Percentiles rank a stretch among this genome's conserved stretches.
Evolutionary conservation across 495 filamentous ascomycete genomes (phyloP).

Genomic region (Aspergillus asperescens): DNA sequence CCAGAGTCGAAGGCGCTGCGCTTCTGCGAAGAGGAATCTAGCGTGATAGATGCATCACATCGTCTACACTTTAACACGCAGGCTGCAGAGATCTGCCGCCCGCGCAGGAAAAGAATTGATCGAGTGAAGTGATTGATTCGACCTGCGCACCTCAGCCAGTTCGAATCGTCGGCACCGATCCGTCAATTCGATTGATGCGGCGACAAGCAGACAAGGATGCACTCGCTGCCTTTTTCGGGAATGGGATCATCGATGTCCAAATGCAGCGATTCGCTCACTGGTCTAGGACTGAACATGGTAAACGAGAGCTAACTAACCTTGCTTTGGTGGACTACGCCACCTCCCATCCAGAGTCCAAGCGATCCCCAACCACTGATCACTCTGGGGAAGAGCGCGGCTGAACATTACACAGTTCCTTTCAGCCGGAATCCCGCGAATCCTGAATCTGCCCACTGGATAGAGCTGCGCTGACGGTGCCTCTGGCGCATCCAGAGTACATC

Average conservation of each 20-base stretch:
- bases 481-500: slow-evolving; percentile 11
- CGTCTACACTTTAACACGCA: slow-evolving; percentile 24
- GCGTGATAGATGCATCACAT: slow-evolving; percentile 31
- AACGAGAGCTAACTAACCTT: slow-evolving; percentile 25
- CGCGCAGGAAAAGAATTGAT: slow-evolving; percentile 9
- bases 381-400: slow-evolving; percentile 18
- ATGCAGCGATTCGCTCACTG: slow-evolving; percentile 11
- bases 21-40: slow-evolving; percentile 17
- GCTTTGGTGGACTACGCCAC: slow-evolving; percentile 22
- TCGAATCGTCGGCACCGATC: slow-evolving; percentile 11
- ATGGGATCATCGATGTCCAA: slow-evolving; percentile 17
- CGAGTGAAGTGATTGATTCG: slow-evolving; percentile 13
- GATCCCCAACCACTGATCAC: slow-evolving; percentile 10
- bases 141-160: slow-evolving; percentile 5
- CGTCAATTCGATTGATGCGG: slow-evolving; percentile 15
- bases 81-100: slow-evolving; percentile 18
- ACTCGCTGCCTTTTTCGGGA: slow-evolving; percentile 11
- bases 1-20: slow-evolving; percentile 17
- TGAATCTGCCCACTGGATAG: neutral
- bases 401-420: slow-evolving; percentile 18
- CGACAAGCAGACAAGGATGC: slow-evolving; percentile 12
- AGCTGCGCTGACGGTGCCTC: slow-evolving; percentile 7
- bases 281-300: slow-evolving; percentile 8
- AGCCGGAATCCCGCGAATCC: neutral
- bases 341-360: slow-evolving; percentile 18